Conservation (phyloP, 176 grass and related monocot species). For the Avena atlantica region DNA sequence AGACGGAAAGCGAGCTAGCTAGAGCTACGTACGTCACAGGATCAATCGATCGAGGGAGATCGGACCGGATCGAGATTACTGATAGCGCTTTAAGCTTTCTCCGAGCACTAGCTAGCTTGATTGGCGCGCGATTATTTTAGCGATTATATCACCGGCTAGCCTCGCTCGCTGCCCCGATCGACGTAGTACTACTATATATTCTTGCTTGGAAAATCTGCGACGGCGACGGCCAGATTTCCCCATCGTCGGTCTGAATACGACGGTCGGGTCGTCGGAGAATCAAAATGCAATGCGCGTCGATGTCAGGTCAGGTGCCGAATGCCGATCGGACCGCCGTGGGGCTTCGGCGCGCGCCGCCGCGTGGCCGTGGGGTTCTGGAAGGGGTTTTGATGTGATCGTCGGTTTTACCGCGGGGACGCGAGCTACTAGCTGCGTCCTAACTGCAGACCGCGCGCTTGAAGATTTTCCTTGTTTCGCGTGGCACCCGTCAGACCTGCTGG, state of each 20-base stretch:
- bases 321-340: no score
- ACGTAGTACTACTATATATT: not conserved
- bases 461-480: no score
- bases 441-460: no score
- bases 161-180: not conserved
- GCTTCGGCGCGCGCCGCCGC: no score
- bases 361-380: no score
- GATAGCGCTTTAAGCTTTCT: conserved; percentile 22
- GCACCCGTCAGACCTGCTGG: no score
- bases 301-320: no score
- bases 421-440: no score
- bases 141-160: not conserved
- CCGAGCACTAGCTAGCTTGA: conserved; percentile 45
- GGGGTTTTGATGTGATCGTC: no score
- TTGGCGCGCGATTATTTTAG: conserved; percentile 55
- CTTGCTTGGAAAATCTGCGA: not conserved
- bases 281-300: no score
- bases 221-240: not conserved
- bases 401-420: no score
- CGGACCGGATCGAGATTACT: not conserved
- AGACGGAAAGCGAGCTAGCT: not conserved
- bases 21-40: conserved; percentile 14
- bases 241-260: not conserved
- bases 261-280: no score
- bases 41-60: conserved; percentile 13